Percentiles rank a stretch among this genome's conserved stretches.
phyloP scores from a whole-genome alignment of 2,329 filamentous ascomycete genomes.

The Cladophialophora immunda region DNA sequence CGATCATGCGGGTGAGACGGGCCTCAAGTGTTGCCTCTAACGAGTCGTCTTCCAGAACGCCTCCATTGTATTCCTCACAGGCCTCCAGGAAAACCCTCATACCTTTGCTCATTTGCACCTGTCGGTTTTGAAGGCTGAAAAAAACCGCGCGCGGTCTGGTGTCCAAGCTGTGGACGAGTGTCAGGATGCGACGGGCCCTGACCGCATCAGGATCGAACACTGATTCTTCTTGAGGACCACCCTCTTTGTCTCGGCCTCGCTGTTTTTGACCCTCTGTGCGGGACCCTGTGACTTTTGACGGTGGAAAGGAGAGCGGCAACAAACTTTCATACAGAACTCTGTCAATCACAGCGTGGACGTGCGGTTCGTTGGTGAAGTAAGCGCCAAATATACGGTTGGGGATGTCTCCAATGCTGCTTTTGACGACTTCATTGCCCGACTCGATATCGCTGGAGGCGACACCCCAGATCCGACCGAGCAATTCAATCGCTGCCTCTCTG shows the following conservation, averaged over 20 bases:
- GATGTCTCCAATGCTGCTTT: slow-evolving; percentile 77
- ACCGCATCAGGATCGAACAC: slow-evolving; percentile 65
- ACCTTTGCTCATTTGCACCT: slow-evolving; percentile 76
- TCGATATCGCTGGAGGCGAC: slow-evolving; percentile 88
- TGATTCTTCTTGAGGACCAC: slow-evolving; percentile 49
- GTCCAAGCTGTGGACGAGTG: slow-evolving; percentile 81
- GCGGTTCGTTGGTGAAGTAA: slow-evolving; percentile 87
- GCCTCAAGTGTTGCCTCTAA: slow-evolving; percentile 72
- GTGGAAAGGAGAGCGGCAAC: slow-evolving; percentile 87
- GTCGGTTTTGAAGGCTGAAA: slow-evolving; percentile 82
- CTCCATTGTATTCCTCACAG: slow-evolving; percentile 92
- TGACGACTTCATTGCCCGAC: slow-evolving; percentile 79
- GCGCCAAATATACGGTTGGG: slow-evolving; percentile 86
- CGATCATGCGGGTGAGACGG: slow-evolving; percentile 75
- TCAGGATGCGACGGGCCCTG: slow-evolving; percentile 82
- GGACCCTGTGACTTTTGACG: slow-evolving; percentile 64
- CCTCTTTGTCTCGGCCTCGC: slow-evolving; percentile 51
- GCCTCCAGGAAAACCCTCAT: slow-evolving; percentile 78
- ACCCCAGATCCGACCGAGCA: slow-evolving; percentile 90
- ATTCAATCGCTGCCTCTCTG: slow-evolving; percentile 83
- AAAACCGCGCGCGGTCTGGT: slow-evolving; percentile 83
- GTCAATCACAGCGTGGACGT: slow-evolving; percentile 85
- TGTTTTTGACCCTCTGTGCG: slow-evolving; percentile 60
- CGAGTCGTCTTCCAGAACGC: slow-evolving; percentile 75
- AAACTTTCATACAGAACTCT: slow-evolving; percentile 86